Conservation (phyloP, 2,329 filamentous ascomycete genomes). For the Escovopsis sp. region DNA sequence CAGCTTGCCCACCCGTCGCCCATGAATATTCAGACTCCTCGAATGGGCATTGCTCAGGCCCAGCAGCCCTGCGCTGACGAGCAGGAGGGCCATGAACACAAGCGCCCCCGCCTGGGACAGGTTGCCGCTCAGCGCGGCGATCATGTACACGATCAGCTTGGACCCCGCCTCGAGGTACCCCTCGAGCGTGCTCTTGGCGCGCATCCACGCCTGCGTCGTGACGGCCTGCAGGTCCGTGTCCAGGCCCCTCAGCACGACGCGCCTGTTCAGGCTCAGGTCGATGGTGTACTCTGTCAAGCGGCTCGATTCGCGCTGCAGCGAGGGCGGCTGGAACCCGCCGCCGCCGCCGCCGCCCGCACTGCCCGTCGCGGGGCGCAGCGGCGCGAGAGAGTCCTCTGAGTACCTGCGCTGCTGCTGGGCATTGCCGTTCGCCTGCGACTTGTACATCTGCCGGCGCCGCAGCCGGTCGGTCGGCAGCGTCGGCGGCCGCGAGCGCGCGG, state of each 20-base stretch:
- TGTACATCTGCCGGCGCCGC: not conserved
- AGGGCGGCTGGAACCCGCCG: not conserved
- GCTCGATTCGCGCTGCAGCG: constrained; percentile 3
- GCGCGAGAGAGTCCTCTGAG: not conserved
- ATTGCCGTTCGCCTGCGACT: not conserved
- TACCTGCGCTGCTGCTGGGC: not conserved
- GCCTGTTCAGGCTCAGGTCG: constrained; percentile 35
- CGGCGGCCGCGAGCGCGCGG: not conserved
- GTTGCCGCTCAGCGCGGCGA: constrained; percentile 40
- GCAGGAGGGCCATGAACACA: constrained; percentile 34
- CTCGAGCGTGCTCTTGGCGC: constrained; percentile 33
- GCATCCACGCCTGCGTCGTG: constrained; percentile 42
- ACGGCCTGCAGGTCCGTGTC: constrained; percentile 44
- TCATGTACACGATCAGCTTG: constrained; percentile 43
- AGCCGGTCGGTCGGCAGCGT: not conserved
- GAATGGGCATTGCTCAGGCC: constrained; percentile 38
- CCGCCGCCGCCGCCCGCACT: not conserved
- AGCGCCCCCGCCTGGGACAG: constrained; percentile 37
- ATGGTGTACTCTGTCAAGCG: constrained; percentile 31
- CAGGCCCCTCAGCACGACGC: constrained; percentile 37
- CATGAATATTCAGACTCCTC: constrained; percentile 35
- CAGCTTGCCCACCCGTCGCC: constrained; percentile 17
- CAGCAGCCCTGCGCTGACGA: constrained; percentile 37
- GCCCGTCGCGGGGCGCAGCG: not conserved
- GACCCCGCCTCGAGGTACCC: constrained; percentile 36